Evolutionary conservation across 2,329 filamentous ascomycete species (phyloP).

Genomic region (Endothia cerciana): DNA sequence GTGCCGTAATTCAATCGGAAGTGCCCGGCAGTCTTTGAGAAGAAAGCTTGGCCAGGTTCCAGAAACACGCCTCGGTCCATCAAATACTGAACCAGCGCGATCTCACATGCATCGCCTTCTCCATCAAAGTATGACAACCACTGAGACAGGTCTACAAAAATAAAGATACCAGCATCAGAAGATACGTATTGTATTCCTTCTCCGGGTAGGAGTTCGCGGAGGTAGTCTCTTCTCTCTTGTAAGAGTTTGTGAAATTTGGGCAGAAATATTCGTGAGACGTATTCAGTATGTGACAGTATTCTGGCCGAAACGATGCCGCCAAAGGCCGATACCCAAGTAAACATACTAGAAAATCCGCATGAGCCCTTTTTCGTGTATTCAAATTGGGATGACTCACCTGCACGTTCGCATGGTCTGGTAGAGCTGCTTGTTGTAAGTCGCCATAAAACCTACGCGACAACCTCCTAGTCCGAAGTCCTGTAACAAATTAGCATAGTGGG

Average conservation of each 20-base stretch:
- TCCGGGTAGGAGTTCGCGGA: not conserved
- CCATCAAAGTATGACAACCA: slow-evolving; percentile 22
- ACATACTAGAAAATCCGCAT: slow-evolving; percentile 20
- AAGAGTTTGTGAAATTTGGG: slow-evolving; percentile 20
- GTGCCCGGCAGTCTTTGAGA: slow-evolving; percentile 4
- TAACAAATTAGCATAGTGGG: not conserved
- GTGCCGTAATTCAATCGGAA: slow-evolving; percentile 26
- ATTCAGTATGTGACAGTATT: slow-evolving; percentile 19
- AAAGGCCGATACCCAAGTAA: slow-evolving; percentile 26
- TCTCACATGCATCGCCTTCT: slow-evolving; percentile 14
- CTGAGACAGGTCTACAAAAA: slow-evolving; percentile 19
- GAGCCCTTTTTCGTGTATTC: not conserved
- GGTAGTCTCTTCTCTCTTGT: slow-evolving; percentile 18
- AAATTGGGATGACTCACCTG: slow-evolving; percentile 12
- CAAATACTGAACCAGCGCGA: slow-evolving; percentile 19
- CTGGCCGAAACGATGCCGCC: slow-evolving; percentile 17
- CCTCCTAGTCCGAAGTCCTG: slow-evolving; percentile 26
- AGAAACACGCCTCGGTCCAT: slow-evolving; percentile 23
- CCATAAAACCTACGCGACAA: slow-evolving; percentile 22
- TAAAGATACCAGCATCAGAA: slow-evolving; percentile 22
- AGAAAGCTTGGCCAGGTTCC: slow-evolving; percentile 24
- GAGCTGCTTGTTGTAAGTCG: slow-evolving; percentile 24
- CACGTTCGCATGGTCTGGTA: slow-evolving; percentile 27
- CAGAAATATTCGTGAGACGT: slow-evolving; percentile 16
- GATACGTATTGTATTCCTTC: slow-evolving; percentile 12